These are phyloP conservation scores for Aspergillus quadricinctus DNA, from an alignment of 2,329 filamentous ascomycete genomes.

Conservation along the genomic window DNA sequence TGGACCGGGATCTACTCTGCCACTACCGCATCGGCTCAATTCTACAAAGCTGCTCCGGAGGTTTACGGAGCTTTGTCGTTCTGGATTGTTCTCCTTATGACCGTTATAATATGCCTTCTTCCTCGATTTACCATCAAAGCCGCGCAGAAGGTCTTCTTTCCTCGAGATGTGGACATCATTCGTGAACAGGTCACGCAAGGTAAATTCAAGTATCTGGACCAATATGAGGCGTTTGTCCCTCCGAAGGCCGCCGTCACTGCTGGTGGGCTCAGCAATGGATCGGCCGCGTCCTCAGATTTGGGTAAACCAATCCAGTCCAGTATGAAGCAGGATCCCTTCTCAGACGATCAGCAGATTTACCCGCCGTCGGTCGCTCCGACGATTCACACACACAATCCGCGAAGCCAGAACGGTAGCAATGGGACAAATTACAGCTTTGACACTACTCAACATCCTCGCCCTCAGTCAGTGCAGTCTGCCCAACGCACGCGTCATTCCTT, in stretches of 20 bases:
- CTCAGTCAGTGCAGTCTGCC: conserved; percentile 68
- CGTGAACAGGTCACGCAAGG: conserved; percentile 85
- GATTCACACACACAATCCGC: conserved; percentile 70
- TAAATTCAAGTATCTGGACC: conserved; percentile 70
- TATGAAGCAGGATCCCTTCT: conserved; percentile 60
- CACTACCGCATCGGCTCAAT: conserved; percentile 53
- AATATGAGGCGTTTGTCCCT: conserved; percentile 50
- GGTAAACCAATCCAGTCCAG: conserved; percentile 50
- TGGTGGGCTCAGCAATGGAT: conserved; percentile 34
- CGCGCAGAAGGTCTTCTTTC: conserved; percentile 89
- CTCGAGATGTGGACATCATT: conserved; percentile 90
- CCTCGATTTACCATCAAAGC: conserved; percentile 84
- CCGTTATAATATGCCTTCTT: conserved; percentile 75
- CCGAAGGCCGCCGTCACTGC: conserved; percentile 41
- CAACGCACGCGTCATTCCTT: conserved; percentile 82
- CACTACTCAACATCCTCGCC: conserved; percentile 48
- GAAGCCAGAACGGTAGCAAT: conserved; percentile 87
- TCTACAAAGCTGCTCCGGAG: conserved; percentile 74
- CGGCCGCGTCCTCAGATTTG: conserved; percentile 37
- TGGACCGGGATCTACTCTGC: conserved; percentile 88
- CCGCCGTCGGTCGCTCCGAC: conserved; percentile 81
- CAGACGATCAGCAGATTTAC: conserved; percentile 89
- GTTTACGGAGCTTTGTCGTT: conserved; percentile 79
- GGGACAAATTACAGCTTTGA: conserved; percentile 71
- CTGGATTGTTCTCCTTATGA: conserved; percentile 79